Evolutionary conservation across 495 filamentous ascomycete genomes (phyloP).

Genomic region (Podospora australis): DNA sequence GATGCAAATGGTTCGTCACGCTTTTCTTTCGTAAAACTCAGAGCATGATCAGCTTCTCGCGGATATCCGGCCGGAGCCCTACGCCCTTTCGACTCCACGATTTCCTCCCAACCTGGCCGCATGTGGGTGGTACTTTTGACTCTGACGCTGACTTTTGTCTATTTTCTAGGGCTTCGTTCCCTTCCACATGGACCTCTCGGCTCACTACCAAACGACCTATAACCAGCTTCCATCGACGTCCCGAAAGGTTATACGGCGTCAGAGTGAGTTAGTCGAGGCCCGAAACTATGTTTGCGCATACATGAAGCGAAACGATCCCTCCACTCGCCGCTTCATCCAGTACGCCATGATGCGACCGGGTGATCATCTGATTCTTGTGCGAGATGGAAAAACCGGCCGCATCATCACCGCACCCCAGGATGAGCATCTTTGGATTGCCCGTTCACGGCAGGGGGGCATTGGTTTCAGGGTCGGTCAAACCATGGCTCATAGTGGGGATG

Average conservation of each 20-base stretch:
- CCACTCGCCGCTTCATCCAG: conserved; percentile 46
- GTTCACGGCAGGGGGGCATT: conserved; percentile 36
- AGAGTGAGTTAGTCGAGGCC: conserved; percentile 30
- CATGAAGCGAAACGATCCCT: conserved; percentile 44
- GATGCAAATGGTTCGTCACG: conserved; percentile 31
- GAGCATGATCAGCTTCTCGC: too few species aligned
- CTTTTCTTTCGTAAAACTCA: too few species aligned
- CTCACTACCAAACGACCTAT: conserved; percentile 23
- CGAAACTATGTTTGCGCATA: conserved; percentile 47
- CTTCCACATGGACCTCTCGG: conserved; percentile 32
- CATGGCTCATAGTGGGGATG: background rate
- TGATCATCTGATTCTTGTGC: conserved; percentile 37
- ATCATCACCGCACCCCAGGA: conserved; percentile 37
- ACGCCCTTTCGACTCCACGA: background rate
- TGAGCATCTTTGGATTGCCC: conserved; percentile 39
- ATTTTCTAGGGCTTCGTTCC: conserved; percentile 41
- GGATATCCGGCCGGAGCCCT: background rate
- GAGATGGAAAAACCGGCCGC: conserved; percentile 44
- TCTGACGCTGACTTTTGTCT: too few species aligned
- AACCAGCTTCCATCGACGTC: conserved; percentile 25
- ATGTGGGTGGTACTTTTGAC: too few species aligned
- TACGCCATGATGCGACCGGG: conserved; percentile 38
- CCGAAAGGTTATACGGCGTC: conserved; percentile 25
- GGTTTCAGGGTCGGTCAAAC: background rate
- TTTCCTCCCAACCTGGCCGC: background rate